A percentile compares a stretch with the other conserved stretches of the same genome.
Conservation (phyloP, 2,329 filamentous ascomycete species). For the Aspergillus eucalypticola region DNA sequence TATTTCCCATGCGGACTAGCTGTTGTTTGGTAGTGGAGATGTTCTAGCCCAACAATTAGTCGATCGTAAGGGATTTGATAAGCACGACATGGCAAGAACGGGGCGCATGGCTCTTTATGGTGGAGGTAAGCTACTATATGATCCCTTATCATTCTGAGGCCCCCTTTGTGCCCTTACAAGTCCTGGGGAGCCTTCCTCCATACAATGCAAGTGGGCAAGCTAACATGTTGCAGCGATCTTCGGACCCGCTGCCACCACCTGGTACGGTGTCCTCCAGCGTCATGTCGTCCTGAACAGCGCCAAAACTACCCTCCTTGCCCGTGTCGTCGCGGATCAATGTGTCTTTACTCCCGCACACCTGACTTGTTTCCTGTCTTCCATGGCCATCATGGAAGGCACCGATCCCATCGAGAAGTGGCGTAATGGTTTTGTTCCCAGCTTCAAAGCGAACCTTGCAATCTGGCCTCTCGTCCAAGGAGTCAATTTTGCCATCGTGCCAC, state of each 20-base stretch:
- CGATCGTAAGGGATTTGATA: constrained; percentile 73
- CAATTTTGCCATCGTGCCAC: constrained; percentile 85
- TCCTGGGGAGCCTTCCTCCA: not conserved
- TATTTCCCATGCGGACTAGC: constrained; percentile 37
- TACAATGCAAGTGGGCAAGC: not conserved
- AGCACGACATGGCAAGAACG: constrained; percentile 65
- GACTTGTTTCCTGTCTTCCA: constrained; percentile 75
- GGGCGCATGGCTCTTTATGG: constrained; percentile 53
- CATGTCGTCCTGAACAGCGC: constrained; percentile 65
- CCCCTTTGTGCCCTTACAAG: not conserved
- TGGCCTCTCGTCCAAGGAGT: constrained; percentile 83
- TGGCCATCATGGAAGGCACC: constrained; percentile 77
- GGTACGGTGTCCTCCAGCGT: constrained; percentile 78
- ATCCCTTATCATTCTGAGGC: not conserved
- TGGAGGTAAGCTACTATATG: constrained; percentile 41
- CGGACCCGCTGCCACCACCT: constrained; percentile 81
- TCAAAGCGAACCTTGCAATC: constrained; percentile 81
- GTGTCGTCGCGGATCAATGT: constrained; percentile 77
- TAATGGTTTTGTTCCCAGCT: constrained; percentile 68
- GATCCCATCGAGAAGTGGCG: constrained; percentile 68
- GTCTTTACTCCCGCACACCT: constrained; percentile 84
- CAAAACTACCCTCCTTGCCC: constrained; percentile 71
- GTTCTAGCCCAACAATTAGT: constrained; percentile 87
- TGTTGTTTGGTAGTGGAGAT: constrained; percentile 92
- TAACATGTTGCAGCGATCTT: constrained; percentile 62